Percentiles rank a stretch among this genome's conserved stretches.
Conservation (phyloP, 208 protist genomes). For the Tritrichomonas musculus region DNA sequence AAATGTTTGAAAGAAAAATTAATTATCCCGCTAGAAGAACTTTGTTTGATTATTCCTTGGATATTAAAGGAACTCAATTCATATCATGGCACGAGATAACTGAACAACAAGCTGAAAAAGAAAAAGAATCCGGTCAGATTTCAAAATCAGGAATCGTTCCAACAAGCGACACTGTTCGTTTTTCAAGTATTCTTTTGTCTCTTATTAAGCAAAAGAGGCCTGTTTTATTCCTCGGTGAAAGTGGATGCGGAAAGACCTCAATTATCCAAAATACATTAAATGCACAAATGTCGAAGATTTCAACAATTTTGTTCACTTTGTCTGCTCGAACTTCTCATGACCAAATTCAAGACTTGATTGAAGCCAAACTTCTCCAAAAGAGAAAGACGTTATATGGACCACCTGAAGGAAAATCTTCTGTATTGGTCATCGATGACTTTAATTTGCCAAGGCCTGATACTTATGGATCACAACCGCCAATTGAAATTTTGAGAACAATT, state of each 20-base stretch:
- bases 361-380: conserved; percentile 67
- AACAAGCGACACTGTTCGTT: conserved; percentile 65
- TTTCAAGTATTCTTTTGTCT: conserved; percentile 48
- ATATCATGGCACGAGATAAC: not conserved
- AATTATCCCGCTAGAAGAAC: conserved; percentile 27
- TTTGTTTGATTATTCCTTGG: conserved; percentile 36
- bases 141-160: conserved; percentile 62
- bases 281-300: conserved; percentile 35
- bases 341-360: conserved; percentile 54
- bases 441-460: conserved; percentile 89
- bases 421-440: conserved; percentile 90
- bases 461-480: conserved; percentile 86
- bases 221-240: conserved; percentile 43
- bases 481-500: conserved; percentile 89
- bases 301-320: conserved; percentile 53
- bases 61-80: not conserved
- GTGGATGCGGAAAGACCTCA: conserved; percentile 58
- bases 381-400: conserved; percentile 85
- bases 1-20: conserved; percentile 34
- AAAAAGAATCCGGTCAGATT: too few species aligned
- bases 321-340: conserved; percentile 54
- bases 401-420: conserved; percentile 69
- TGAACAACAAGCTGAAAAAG: not conserved
- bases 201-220: conserved; percentile 36
- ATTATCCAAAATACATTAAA: conserved; percentile 46